phyloP scores from a whole-genome alignment of 2,329 filamentous ascomycete species.

The Colletotrichum gloeosporioides region DNA sequence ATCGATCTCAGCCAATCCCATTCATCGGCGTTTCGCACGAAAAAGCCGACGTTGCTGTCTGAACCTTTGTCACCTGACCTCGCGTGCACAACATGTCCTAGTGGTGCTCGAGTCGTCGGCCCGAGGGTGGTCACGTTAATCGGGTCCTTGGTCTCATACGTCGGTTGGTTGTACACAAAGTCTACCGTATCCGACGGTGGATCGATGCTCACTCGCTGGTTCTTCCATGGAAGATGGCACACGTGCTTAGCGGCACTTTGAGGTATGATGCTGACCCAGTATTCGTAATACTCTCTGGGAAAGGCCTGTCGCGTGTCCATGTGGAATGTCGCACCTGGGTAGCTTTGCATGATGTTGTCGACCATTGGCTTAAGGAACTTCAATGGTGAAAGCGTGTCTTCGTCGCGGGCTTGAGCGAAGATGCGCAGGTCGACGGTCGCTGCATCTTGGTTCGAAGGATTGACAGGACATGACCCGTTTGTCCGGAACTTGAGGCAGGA shows the following conservation, averaged over 20 bases:
- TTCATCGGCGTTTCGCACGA: conserved; percentile 23
- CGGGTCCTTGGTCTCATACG: conserved; percentile 30
- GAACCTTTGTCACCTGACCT: conserved; percentile 47
- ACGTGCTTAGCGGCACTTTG: conserved; percentile 26
- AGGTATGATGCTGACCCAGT: conserved; percentile 26
- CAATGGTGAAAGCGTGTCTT: conserved; percentile 35
- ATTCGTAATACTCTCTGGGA: conserved; percentile 25
- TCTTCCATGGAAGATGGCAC: conserved; percentile 28
- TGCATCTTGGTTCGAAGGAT: conserved; percentile 48
- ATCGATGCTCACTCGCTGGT: conserved; percentile 18
- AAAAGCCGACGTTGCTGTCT: conserved; percentile 36
- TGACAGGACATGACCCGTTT: conserved; percentile 41
- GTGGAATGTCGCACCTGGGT: conserved; percentile 46
- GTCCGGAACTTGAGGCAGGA: conserved; percentile 36
- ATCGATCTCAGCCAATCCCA: conserved; percentile 37
- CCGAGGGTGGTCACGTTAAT: conserved; percentile 30
- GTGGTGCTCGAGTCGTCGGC: conserved; percentile 28
- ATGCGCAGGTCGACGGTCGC: conserved; percentile 54
- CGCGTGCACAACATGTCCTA: conserved; percentile 35
- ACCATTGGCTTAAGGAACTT: conserved; percentile 44
- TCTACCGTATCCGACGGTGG: conserved; percentile 26
- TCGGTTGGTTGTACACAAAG: conserved; percentile 29
- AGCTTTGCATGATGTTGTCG: conserved; percentile 47
- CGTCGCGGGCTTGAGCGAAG: conserved; percentile 48
- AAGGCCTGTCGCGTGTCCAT: conserved; percentile 36